Evolutionary conservation across 441 rosid species (phyloP), one percentile per base, ranked within the genome.

Genomic region (Theobroma grandiflorum): DNA sequence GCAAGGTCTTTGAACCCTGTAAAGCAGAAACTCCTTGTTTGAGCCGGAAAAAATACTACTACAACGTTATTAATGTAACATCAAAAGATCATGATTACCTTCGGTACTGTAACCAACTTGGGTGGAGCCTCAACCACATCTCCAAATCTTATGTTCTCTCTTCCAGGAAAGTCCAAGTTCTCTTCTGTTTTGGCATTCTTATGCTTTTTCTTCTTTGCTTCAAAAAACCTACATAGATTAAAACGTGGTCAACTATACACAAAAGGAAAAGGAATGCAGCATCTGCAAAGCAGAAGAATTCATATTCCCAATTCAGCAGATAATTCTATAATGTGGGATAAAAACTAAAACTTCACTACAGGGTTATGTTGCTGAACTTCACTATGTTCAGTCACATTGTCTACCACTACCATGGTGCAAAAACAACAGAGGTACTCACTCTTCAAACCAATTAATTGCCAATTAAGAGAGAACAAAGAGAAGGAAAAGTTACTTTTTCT

Each of bases 121-220:
- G 93, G 98, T 16, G 99, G 98, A 81, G 97, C 96, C 83, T 87
- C 86, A 69, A 92, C 98, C 50, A 96, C 90, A 8, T 96, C 98
- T 40, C 99, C 99, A 80, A 96, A 96, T 81, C 80, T 76, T 10
- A 96, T 87, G 74, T 87, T 85, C 77, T 94, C 98, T 42, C 77
- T 77, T 79, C 92, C 92, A 0, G 97, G 97, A 69, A 96, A 93
- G 72, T 90, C 92, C 64, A 75, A 72, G 3, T 82, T 72, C 31
- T 88, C 93, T 72, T 88, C 89, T 3, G 79, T 81, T 78, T 81
- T 82, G 53, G 86, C 84, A 66, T 84, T 86, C 71, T 86, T 90
- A 77, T 81, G 89, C 70, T 90, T 93, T 65, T 88, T 87, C 82
- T 94, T 92, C 90, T 88, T 96, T 8, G 91, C 90, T 85, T 93